A percentile compares a stretch with the other conserved stretches of the same genome.
Conservation (phyloP, 108 stramenopile genomes). For the Fragilariopsis cylindrus region DNA sequence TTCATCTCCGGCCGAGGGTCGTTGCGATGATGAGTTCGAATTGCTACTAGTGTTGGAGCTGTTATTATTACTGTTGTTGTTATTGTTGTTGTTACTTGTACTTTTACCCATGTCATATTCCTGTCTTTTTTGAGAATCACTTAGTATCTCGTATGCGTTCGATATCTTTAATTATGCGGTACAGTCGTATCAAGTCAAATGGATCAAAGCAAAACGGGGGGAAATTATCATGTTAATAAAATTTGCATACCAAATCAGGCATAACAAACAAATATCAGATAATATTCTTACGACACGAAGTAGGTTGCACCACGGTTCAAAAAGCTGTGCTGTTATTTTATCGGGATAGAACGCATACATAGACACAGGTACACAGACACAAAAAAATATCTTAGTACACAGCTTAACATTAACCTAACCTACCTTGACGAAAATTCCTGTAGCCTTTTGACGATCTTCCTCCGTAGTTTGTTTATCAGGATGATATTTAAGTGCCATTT, state of each 20-base stretch:
- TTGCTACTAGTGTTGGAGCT: background rate
- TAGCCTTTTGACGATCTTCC: slow-evolving; percentile 28
- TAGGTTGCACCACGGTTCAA: too few relatives aligned
- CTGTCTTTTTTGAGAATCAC: slow-evolving; percentile 63
- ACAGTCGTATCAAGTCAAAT: slow-evolving; percentile 4
- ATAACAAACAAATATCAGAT: too few relatives aligned
- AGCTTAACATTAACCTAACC: too few relatives aligned
- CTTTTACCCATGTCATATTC: slow-evolving; percentile 59
- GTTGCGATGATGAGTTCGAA: background rate
- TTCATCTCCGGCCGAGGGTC: background rate
- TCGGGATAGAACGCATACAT: too few relatives aligned
- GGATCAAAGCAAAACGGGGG: too few relatives aligned
- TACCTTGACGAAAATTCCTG: slow-evolving; percentile 15
- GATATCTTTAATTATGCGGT: slow-evolving; percentile 30
- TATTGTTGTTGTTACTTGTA: background rate
- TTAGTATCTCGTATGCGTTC: slow-evolving; percentile 89
- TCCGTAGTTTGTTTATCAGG: slow-evolving; percentile 72
- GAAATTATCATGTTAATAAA: too few relatives aligned
- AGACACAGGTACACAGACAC: too few relatives aligned
- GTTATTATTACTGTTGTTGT: background rate
- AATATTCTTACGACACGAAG: too few relatives aligned
- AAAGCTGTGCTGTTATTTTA: too few relatives aligned
- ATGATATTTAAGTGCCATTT: slow-evolving; percentile 59
- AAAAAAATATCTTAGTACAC: too few relatives aligned
- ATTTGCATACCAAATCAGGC: too few relatives aligned